Evolutionary conservation across 768 basidiomycete species (phyloP), one percentile per base, ranked within the genome.

Genomic region (Clitopilus hobsonii): DNA sequence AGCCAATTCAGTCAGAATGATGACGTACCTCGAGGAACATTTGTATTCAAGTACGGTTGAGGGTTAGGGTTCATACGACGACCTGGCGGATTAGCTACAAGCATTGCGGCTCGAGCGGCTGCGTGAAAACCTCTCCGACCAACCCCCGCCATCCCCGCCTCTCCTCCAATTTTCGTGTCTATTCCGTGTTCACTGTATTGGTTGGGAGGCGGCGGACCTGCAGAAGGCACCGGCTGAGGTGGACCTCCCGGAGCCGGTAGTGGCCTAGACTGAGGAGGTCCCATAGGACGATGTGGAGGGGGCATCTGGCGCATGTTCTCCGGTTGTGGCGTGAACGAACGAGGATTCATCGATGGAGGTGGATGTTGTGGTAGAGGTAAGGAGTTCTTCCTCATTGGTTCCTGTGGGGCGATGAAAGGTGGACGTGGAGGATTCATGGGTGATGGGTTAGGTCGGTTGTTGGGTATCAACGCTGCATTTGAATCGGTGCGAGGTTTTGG

Each of bases 81-180:
- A 38, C 56, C 56, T 2, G 61, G 57, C 51, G 59, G 63, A 22
- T 59, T 58, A 6, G 60, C 63, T 1, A 66, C 67, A 51, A 74
- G 71, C 73, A 74, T 75, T 10, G 73, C 74, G 0, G 73, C 74
- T 41, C 83, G 82, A 52, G 86, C 84, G 8, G 82, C 89, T 16
- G 91, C 89, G 0, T 85, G 85, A 56, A 94, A 94, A 0, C 90
- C 93, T 60, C 92, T 74, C 56, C 93, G 74, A 6, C 93, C 93
- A 6, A 95, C 91, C 7, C 93, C 93, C 0, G 93, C 93, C 93
- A 95, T 94, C 0, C 89, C 89, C 7, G 89, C 89, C 52, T 77
- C 83, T 6, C 89, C 89, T 3, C 89, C 89, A 2, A 64, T 77
- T 65, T 86, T 83, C n/a, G 89, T 91, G 63, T 89, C 81, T 7